Evolutionary conservation across 2,329 filamentous ascomycete species (phyloP), one percentile per base, ranked within the genome.

Genomic region (Seiridium cupressi): DNA sequence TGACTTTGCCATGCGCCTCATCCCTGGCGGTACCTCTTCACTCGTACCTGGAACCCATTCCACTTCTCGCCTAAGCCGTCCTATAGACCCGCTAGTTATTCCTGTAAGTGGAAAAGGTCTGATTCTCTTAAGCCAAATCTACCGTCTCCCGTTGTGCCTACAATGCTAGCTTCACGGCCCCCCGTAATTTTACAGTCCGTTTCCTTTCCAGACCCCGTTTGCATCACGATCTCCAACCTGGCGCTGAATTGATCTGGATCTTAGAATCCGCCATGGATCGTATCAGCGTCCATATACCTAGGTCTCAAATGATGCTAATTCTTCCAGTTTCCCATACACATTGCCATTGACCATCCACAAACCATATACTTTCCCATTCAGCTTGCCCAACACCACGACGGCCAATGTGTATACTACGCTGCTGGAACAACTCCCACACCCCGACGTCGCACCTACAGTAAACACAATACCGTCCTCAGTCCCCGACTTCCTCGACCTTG

Each of bases 281-380:
- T 54, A 51, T 55, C 32, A 38, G 18, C 34, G 35, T 53, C 46
- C n/a, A 42, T 18, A 11, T 44, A 40, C 44, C 49, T 51, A 46
- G 40, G 46, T 38, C 35, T 53, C 49, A 40, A 44, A 57, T 57
- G 53, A 62, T 58, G 60, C 62, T 42, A 63, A 63, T 62, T 59
- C 44, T 63, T 42, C 42, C 48, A 58, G 57, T 72, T 70, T 66
- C 70, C 67, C 68, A 69, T 70, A 62, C 66, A 69, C 66, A 72
- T 72, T 72, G 63, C 70, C 70, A 72, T 73, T 66, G 64, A 70
- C 64, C 61, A 60, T 61, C 63, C 63, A 63, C 62, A 58, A 61
- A 60, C 59, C 66, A 63, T 61, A 63, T 59, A 63, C 66, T 64
- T 68, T 67, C 61, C 65, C 63, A 68, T 68, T 60, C 59, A 51